phyloP scores from a whole-genome alignment of 495 filamentous ascomycete genomes.

The Podospora sp. region DNA sequence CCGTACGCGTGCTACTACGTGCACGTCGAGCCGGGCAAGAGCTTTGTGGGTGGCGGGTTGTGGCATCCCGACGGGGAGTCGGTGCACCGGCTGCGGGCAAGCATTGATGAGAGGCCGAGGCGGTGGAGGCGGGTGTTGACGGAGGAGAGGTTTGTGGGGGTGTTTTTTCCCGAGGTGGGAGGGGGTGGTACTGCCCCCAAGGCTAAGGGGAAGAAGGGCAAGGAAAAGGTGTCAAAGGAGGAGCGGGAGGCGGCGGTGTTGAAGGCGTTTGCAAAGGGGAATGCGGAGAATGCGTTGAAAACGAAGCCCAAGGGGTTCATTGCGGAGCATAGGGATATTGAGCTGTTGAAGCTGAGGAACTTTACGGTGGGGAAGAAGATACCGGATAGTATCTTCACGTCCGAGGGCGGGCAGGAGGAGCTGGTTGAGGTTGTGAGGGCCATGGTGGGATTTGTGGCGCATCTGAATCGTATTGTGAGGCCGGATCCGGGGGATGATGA shows the following conservation, averaged over 20 bases:
- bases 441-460: constrained; percentile 65
- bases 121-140: constrained; percentile 67
- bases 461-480: constrained; percentile 38
- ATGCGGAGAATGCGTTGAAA: constrained; percentile 74
- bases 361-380: constrained; percentile 71
- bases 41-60: constrained; percentile 68
- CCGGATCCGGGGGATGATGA: constrained; percentile 56
- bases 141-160: constrained; percentile 57
- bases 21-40: constrained; percentile 46
- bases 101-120: constrained; percentile 69
- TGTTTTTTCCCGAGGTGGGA: constrained; percentile 53
- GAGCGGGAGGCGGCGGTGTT: constrained; percentile 41
- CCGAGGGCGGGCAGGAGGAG: constrained; percentile 53
- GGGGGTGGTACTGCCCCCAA: not conserved
- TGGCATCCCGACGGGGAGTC: constrained; percentile 71
- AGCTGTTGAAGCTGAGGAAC: constrained; percentile 73
- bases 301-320: constrained; percentile 84
- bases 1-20: constrained; percentile 83
- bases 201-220: constrained; percentile 49
- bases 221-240: not conserved
- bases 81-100: constrained; percentile 65
- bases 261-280: constrained; percentile 66
- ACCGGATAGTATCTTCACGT: constrained; percentile 54
- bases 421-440: constrained; percentile 45
- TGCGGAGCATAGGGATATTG: constrained; percentile 71